phyloP scores from a whole-genome alignment of 2,329 filamentous ascomycete species.

The Bipolaris sorokiniana region DNA sequence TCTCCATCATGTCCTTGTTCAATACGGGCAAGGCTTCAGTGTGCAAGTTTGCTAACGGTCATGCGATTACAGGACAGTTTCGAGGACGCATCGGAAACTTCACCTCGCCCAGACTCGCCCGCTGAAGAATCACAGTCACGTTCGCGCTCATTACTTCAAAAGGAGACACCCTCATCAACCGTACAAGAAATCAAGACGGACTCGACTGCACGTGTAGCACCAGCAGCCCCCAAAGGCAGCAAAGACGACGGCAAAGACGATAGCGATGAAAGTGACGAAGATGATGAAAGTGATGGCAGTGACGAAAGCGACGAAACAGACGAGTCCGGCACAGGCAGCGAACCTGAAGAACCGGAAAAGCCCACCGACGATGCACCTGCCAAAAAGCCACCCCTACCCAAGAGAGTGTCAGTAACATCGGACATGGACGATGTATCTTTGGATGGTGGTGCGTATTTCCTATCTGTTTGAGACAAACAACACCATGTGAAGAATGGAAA shows the following conservation, averaged over 20 bases:
- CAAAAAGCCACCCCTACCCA: slow-evolving; percentile 60
- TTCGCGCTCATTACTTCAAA: slow-evolving; percentile 62
- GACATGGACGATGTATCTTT: slow-evolving; percentile 70
- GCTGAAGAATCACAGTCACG: slow-evolving; percentile 45
- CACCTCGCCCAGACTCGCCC: slow-evolving; percentile 48
- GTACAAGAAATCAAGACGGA: slow-evolving; percentile 34
- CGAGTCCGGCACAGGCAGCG: slow-evolving; percentile 19
- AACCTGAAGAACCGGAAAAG: slow-evolving; percentile 11
- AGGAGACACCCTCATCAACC: slow-evolving; percentile 41
- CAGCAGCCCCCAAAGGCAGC: slow-evolving; percentile 19
- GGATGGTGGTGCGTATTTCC: slow-evolving; percentile 57
- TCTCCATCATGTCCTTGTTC: background rate
- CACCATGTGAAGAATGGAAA: slow-evolving; percentile 10
- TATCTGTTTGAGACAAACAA: slow-evolving; percentile 15
- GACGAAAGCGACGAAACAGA: slow-evolving; percentile 17
- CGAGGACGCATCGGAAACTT: slow-evolving; percentile 76
- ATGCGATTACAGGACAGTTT: slow-evolving; percentile 68
- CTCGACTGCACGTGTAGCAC: slow-evolving; percentile 30
- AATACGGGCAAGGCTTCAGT: background rate
- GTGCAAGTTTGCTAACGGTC: slow-evolving; percentile 18
- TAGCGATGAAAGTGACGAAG: slow-evolving; percentile 17
- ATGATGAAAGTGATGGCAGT: slow-evolving; percentile 11
- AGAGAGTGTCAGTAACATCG: slow-evolving; percentile 62
- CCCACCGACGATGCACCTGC: slow-evolving; percentile 23
- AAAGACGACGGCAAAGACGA: slow-evolving; percentile 17